Percentiles rank a stretch among this genome's conserved stretches.
Conservation (phyloP, 2,329 filamentous ascomycete genomes). For the Cytospora chrysosperma region DNA sequence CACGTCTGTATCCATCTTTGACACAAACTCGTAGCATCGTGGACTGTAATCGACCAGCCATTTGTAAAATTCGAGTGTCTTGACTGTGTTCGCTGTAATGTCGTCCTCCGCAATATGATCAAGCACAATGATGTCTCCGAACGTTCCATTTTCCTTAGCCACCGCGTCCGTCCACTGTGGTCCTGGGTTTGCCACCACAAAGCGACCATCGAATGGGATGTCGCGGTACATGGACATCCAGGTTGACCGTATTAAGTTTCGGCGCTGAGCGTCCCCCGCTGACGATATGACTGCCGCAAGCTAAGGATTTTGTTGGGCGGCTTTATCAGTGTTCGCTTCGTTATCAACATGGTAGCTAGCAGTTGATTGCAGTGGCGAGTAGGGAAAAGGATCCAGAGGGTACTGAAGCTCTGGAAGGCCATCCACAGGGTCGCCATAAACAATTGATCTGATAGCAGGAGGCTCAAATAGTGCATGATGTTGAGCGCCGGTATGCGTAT, state of each 20-base stretch:
- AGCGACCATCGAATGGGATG: constrained; percentile 32
- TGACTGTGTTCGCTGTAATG: constrained; percentile 35
- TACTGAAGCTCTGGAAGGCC: constrained; percentile 17
- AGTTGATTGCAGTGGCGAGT: constrained; percentile 27
- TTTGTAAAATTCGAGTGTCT: constrained; percentile 36
- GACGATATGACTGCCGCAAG: constrained; percentile 33
- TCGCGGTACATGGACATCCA: constrained; percentile 35
- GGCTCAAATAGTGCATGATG: background rate
- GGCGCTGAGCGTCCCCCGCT: constrained; percentile 31
- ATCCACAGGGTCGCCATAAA: background rate
- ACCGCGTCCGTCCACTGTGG: constrained; percentile 30
- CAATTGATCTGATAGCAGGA: background rate
- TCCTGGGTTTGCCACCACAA: constrained; percentile 35
- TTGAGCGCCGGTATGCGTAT: background rate
- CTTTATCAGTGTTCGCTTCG: background rate
- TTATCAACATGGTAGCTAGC: background rate
- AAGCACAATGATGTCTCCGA: constrained; percentile 36
- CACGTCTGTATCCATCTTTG: constrained; percentile 36
- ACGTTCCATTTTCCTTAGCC: constrained; percentile 34
- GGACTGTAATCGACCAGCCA: constrained; percentile 29
- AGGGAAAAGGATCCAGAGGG: constrained; percentile 29
- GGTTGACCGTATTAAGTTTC: constrained; percentile 34
- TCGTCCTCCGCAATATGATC: constrained; percentile 34
- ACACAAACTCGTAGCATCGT: constrained; percentile 33
- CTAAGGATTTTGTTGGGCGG: constrained; percentile 27